Conservation (phyloP, 176 grass and related monocot genomes). For the Ensete ventricosum region DNA sequence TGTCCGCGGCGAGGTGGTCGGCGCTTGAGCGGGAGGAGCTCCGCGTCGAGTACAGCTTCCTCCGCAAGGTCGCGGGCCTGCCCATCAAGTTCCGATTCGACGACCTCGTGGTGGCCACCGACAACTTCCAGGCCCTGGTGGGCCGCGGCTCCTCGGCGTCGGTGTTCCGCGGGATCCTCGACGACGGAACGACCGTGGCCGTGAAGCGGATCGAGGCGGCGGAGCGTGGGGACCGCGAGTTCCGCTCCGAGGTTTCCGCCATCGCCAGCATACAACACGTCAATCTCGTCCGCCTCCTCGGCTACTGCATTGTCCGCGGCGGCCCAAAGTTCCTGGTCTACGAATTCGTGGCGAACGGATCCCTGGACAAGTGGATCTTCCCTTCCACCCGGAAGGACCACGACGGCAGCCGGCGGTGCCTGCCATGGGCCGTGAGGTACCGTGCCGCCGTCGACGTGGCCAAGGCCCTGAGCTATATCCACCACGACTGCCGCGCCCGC, state of each 20-base stretch:
- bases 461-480: constrained; percentile 54
- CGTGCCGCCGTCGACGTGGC: constrained; percentile 39
- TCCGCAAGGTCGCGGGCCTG: constrained; percentile 6
- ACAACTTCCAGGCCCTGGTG: constrained; percentile 23
- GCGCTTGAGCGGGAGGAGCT: constrained; percentile 6
- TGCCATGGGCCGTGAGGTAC: constrained; percentile 25
- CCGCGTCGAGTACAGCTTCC: constrained; percentile 20
- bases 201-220: constrained; percentile 32
- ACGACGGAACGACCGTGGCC: constrained; percentile 35
- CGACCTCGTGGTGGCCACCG: constrained; percentile 5
- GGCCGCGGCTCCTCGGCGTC: constrained; percentile 36
- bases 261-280: constrained; percentile 36
- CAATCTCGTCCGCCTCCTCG: constrained; percentile 34
- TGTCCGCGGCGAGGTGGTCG: constrained; percentile 1
- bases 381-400: neutral
- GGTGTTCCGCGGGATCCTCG: constrained; percentile 32
- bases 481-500: constrained; percentile 29
- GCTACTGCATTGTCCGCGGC: constrained; percentile 26
- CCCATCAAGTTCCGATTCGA: constrained; percentile 1
- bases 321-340: constrained; percentile 34
- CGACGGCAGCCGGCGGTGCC: constrained; percentile 13
- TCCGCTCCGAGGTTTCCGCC: constrained; percentile 26
- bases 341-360: constrained; percentile 40
- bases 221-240: constrained; percentile 22
- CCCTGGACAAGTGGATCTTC: constrained; percentile 47